Conservation (phyloP, 169 alveolate species). For the Plasmodium gaboni region DNA sequence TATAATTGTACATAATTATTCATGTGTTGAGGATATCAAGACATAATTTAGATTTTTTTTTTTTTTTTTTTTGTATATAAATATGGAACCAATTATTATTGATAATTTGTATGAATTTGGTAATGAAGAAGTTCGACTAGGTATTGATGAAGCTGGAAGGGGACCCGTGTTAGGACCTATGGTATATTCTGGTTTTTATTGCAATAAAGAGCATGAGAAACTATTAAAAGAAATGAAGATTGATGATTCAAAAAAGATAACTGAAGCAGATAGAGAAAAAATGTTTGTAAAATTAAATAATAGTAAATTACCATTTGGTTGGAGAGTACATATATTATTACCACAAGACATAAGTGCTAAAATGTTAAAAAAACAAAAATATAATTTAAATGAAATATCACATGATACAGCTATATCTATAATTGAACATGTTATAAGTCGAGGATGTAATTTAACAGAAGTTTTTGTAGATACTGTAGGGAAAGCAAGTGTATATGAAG, state of each 20-base stretch:
- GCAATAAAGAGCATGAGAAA: slow-evolving; percentile 88
- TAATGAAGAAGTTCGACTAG: slow-evolving; percentile 82
- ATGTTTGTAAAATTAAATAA: slow-evolving; percentile 84
- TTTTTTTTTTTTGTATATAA: neutral
- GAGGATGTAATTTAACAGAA: slow-evolving; percentile 75
- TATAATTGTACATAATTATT: too few relatives aligned
- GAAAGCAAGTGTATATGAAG: slow-evolving; percentile 91
- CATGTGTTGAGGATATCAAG: too few relatives aligned
- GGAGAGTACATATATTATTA: slow-evolving; percentile 82
- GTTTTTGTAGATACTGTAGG: slow-evolving; percentile 89
- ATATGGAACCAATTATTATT: slow-evolving; percentile 63
- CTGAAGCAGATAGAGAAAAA: slow-evolving; percentile 88
- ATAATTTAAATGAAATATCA: slow-evolving; percentile 92
- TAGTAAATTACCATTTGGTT: slow-evolving; percentile 85
- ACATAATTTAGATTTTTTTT: neutral
- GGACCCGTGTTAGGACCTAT: slow-evolving; percentile 99
- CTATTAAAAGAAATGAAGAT: slow-evolving; percentile 86
- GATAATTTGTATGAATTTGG: slow-evolving; percentile 67
- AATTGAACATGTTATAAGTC: slow-evolving; percentile 80
- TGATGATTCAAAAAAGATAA: slow-evolving; percentile 93
- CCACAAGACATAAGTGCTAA: slow-evolving; percentile 91
- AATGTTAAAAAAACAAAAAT: slow-evolving; percentile 90
- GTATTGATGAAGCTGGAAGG: slow-evolving; percentile 99
- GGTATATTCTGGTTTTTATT: slow-evolving; percentile 96
- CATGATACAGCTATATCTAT: slow-evolving; percentile 92